A percentile compares a stretch with the other conserved stretches of the same genome.
Conservation (phyloP, 495 filamentous ascomycete genomes). For the Letharia lupina region DNA sequence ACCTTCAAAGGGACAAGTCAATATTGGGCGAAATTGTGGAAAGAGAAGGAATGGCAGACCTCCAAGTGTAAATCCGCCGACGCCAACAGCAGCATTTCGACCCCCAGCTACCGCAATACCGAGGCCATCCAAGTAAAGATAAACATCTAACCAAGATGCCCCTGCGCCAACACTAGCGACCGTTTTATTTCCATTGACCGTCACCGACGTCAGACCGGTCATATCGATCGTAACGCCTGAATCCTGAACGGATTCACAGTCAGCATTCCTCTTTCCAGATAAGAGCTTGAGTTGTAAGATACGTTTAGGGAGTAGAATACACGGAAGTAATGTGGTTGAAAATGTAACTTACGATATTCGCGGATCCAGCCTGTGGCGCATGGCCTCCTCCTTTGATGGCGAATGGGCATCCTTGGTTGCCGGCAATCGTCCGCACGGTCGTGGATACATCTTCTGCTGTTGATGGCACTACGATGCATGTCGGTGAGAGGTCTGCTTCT, state of each 20-base stretch:
- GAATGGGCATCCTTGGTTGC: not conserved
- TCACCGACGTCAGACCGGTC: constrained; percentile 34
- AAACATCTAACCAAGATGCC: constrained; percentile 42
- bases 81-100: constrained; percentile 36
- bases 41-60: constrained; percentile 19
- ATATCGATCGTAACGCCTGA: constrained; percentile 30
- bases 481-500: constrained; percentile 29
- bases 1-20: constrained; percentile 14
- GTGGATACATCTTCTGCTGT: constrained; percentile 27
- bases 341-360: constrained; percentile 22
- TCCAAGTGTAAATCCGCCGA: constrained; percentile 34
- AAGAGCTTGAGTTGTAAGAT: not conserved
- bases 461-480: constrained; percentile 31
- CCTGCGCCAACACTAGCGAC: constrained; percentile 32
- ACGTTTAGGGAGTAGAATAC: not conserved
- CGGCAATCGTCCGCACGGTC: constrained; percentile 21
- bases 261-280: no score
- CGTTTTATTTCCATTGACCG: not conserved
- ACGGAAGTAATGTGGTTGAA: not conserved
- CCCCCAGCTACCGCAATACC: constrained; percentile 42
- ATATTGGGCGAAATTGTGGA: no score
- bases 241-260: not conserved
- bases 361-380: constrained; percentile 23
- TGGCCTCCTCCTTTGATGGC: constrained; percentile 17
- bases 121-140: constrained; percentile 36